Conservation (phyloP, 106 monocot genomes). For the Triglochin maritima region DNA sequence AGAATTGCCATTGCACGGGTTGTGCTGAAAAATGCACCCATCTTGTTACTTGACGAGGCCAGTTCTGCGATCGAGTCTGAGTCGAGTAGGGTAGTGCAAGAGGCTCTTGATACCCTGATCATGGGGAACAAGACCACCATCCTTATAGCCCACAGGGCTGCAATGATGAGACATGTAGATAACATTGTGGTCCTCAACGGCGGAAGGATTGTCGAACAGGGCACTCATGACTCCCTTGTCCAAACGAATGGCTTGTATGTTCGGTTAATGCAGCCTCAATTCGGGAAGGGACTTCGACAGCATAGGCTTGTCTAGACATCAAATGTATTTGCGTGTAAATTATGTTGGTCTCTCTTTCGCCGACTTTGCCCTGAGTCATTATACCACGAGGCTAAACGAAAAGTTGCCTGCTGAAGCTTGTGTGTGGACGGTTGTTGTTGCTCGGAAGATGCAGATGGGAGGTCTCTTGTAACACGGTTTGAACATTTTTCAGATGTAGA, state of each 20-base stretch:
- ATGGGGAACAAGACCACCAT: constrained; percentile 98
- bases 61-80: constrained; percentile 94
- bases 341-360: constrained; percentile 18
- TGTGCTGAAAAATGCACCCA: constrained; percentile 92
- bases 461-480: constrained; percentile 14
- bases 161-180: constrained; percentile 99
- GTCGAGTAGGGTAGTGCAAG: constrained; percentile 92
- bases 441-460: constrained; percentile 5
- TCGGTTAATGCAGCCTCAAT: constrained; percentile 96
- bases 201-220: constrained; percentile 93
- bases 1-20: constrained; percentile 94
- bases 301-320: constrained; percentile 57
- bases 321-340: constrained; percentile 28
- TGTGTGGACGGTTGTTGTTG: background rate
- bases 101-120: constrained; percentile 84
- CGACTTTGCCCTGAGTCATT: background rate
- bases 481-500: constrained; percentile 18
- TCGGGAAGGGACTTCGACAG: constrained; percentile 73
- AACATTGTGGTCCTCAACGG: constrained; percentile 91
- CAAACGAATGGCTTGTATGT: constrained; percentile 91
- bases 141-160: constrained; percentile 84
- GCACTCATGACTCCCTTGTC: constrained; percentile 70
- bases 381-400: background rate
- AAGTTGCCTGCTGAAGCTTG: background rate
- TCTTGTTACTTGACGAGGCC: constrained; percentile 91